phyloP scores from a whole-genome alignment of 2,329 filamentous ascomycete species.

The Pseudodiploospora longispora region DNA sequence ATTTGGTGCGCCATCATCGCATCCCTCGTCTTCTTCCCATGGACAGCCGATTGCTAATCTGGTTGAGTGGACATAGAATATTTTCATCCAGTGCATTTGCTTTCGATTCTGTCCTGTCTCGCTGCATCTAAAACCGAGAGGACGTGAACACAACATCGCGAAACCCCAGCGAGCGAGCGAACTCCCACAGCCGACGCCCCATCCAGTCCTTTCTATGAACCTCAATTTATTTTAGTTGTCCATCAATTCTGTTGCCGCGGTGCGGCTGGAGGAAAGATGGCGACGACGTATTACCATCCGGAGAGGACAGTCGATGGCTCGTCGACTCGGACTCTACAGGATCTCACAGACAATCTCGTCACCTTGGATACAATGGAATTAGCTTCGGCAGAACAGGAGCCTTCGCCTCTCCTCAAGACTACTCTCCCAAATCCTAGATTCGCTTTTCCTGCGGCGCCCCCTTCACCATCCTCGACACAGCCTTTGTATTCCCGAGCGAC shows the following conservation, averaged over 20 bases:
- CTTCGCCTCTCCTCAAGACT: constrained; percentile 5
- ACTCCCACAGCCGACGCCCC: background rate
- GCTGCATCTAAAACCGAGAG: too few species aligned
- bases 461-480: constrained; percentile 37
- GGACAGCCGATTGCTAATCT: too few species aligned
- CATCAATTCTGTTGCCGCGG: constrained; percentile 39
- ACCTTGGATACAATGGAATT: constrained; percentile 12
- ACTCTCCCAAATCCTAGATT: constrained; percentile 56
- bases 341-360: constrained; percentile 16
- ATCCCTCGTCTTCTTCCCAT: too few species aligned
- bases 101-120: too few species aligned
- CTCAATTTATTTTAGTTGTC: constrained; percentile 27
- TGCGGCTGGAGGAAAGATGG: constrained; percentile 39
- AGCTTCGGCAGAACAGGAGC: constrained; percentile 11
- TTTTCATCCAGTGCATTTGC: too few species aligned
- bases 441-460: constrained; percentile 48
- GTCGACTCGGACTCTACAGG: constrained; percentile 17
- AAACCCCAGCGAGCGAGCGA: too few species aligned
- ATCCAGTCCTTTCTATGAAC: constrained; percentile 30
- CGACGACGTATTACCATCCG: constrained; percentile 29
- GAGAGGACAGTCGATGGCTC: constrained; percentile 25
- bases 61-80: too few species aligned
- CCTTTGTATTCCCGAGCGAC: constrained; percentile 39
- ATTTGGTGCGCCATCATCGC: constrained; percentile 6
- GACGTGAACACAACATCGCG: too few species aligned